Evolutionary conservation across 2,329 filamentous ascomycete genomes (phyloP), one percentile per base, ranked within the genome.

Genomic region (Magnaporthiopsis rhizophila): DNA sequence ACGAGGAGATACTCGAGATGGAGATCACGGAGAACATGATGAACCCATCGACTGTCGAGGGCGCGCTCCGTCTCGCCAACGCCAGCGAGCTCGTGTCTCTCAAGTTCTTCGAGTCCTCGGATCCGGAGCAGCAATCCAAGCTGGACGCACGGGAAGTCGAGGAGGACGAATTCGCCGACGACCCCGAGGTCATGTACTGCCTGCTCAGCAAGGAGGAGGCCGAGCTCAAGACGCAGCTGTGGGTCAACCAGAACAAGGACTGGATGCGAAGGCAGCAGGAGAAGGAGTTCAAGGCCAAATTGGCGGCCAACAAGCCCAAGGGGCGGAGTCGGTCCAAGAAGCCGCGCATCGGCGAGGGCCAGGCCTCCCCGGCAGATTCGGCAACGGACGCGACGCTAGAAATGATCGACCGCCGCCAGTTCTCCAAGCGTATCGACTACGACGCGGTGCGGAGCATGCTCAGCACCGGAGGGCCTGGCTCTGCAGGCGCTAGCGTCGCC

Each of bases 221-320:
- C 2, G 84, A 84, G 45, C 86, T 92, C 72, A 98, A 97, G 74
- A 93, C 97, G 74, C 86, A 87, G 66, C 90, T 98, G 63, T 99
- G 95, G 95, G 87, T 96, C 58, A 93, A 94, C 66, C 88, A 93
- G 73, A 98, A 99, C 75, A 92, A 95, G 73, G 92, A 96, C 69
- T 99, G 93, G 85, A 81, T 99, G 56, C 90, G 94, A 11, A 85
- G 87, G 61, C 89, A 96, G 72, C 92, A 97, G 72, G 87, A 90
- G 66, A 96, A 95, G 75, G 82, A 89, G 8, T 89, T 96, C 65
- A 85, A 89, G 56, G 85, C 87, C 65, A 91, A 92, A 74, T 78
- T 85, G 67, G 84, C 69, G 11, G 67, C 67, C 3, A 67, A 66
- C 64, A 69, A 69, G 66, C 68, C 68, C 64, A 68, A 68, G 66